These are phyloP conservation scores for Comarum palustre DNA, from an alignment of 306 rosid species.

Conservation along the genomic window DNA sequence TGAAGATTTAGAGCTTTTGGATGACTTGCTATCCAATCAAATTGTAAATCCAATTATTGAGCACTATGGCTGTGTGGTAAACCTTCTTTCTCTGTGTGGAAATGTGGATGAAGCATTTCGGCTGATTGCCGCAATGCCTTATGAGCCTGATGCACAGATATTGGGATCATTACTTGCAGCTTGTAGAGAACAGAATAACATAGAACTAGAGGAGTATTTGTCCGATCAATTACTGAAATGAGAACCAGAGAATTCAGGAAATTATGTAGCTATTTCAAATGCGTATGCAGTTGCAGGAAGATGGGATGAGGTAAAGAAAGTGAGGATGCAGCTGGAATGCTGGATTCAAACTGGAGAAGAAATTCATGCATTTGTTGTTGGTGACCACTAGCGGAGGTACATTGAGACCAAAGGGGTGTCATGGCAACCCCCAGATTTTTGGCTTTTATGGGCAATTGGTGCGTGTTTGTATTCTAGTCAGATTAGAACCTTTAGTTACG, in stretches of 20 bases:
- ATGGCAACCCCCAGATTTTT: too few species aligned
- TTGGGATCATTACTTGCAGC: conserved; percentile 67
- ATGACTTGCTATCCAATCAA: conserved; percentile 55
- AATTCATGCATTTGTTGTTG: conserved; percentile 56
- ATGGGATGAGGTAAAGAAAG: conserved; percentile 60
- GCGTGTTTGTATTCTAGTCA: too few species aligned
- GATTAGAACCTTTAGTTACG: too few species aligned
- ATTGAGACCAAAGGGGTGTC: too few species aligned
- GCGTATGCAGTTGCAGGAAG: conserved; percentile 59
- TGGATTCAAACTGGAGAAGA: conserved; percentile 75
- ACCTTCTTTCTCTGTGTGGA: conserved; percentile 56
- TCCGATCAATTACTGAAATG: conserved; percentile 47
- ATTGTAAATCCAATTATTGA: conserved; percentile 51
- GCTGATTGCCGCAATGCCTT: conserved; percentile 52
- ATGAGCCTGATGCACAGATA: conserved; percentile 64
- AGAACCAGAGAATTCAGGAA: conserved; percentile 76
- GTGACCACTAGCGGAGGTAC: too few species aligned
- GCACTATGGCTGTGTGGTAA: conserved; percentile 65
- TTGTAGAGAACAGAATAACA: conserved; percentile 51
- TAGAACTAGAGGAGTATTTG: conserved; percentile 53
- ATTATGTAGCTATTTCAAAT: conserved; percentile 73
- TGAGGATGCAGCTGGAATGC: conserved; percentile 83
- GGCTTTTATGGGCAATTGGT: too few species aligned
- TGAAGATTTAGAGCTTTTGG: conserved; percentile 60
- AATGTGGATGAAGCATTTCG: conserved; percentile 62